A percentile compares a stretch with the other conserved stretches of the same genome.
These are phyloP conservation scores for Calonectria montana DNA, from an alignment of 2,329 filamentous ascomycete species.

Conservation along the genomic window DNA sequence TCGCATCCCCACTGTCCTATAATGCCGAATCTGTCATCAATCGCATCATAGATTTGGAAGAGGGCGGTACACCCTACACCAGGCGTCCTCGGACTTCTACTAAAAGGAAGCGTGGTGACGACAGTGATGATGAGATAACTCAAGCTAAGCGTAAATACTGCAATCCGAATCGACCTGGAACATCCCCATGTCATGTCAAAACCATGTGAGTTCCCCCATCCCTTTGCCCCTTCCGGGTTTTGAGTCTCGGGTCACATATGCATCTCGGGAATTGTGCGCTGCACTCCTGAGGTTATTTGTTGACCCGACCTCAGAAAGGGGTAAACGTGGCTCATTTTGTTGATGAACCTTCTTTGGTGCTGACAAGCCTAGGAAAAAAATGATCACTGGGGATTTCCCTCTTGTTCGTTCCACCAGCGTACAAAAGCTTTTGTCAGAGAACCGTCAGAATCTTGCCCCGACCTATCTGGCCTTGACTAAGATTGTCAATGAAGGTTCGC, in stretches of 20 bases:
- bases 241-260: neutral
- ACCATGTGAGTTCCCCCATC: slow-evolving; percentile 26
- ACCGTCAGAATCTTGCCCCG: slow-evolving; percentile 31
- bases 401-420: slow-evolving; percentile 27
- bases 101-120: slow-evolving; percentile 56
- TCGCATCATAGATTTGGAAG: slow-evolving; percentile 53
- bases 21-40: slow-evolving; percentile 48
- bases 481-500: neutral
- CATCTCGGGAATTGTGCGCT: neutral
- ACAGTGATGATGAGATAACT: slow-evolving; percentile 33
- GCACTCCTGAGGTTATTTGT: neutral
- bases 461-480: slow-evolving; percentile 31
- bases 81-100: slow-evolving; percentile 34
- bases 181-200: neutral
- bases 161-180: neutral
- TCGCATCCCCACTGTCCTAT: slow-evolving; percentile 43
- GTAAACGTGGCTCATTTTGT: neutral
- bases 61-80: slow-evolving; percentile 53
- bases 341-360: neutral
- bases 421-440: slow-evolving; percentile 12
- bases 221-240: neutral
- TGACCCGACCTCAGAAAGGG: neutral
- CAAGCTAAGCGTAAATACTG: slow-evolving; percentile 29
- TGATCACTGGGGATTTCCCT: slow-evolving; percentile 40
- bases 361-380: slow-evolving; percentile 29